These are phyloP conservation scores for Saccharomycopsis schoenii DNA, from an alignment of 805 yeast genomes.

Conservation along the genomic window DNA sequence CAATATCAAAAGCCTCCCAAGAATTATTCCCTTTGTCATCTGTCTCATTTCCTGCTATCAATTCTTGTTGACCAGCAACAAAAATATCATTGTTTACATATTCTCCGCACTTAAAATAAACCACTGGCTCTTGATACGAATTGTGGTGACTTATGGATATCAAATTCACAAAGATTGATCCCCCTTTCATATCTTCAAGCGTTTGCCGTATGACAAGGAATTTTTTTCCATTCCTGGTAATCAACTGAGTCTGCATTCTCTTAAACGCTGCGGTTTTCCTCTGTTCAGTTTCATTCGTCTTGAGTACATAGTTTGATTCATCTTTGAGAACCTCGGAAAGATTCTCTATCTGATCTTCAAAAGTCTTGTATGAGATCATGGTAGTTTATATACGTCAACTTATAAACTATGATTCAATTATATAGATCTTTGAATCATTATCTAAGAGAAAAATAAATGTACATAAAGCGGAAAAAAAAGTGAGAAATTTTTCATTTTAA, in stretches of 20 bases:
- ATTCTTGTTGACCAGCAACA: neutral
- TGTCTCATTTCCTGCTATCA: neutral
- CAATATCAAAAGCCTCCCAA: neutral
- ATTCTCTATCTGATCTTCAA: neutral
- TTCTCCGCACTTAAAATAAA: neutral
- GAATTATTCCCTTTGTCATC: neutral
- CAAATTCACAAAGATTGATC: neutral
- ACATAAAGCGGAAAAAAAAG: too few relatives aligned
- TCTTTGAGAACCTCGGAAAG: neutral
- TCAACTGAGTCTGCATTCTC: neutral
- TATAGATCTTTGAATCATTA: too few relatives aligned
- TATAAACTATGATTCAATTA: too few relatives aligned
- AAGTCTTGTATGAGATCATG: neutral
- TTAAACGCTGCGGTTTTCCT: neutral
- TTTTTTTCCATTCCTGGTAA: neutral
- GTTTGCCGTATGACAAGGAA: neutral
- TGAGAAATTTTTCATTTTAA: neutral
- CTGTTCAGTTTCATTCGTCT: neutral
- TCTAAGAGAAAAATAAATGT: too few relatives aligned
- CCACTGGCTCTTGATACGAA: neutral
- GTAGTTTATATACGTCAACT: too few relatives aligned
- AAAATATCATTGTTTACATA: neutral
- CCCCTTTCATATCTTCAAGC: neutral
- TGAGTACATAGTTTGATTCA: neutral
- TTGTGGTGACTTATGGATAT: neutral